Conservation (phyloP, 1,139 yeast genomes). For the Cylindricascospora bacillispora region DNA sequence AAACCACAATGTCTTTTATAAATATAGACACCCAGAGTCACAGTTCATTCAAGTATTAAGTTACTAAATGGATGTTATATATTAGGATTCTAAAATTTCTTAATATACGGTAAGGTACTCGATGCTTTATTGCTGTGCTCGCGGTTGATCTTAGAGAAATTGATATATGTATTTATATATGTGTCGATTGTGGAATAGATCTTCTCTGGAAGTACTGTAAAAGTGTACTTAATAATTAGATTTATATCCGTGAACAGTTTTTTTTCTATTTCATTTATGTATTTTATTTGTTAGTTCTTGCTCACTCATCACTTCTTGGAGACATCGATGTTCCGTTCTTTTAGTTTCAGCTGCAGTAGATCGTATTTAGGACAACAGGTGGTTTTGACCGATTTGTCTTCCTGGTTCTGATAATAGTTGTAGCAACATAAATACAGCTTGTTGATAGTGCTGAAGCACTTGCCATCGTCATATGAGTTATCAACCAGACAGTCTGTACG, state of each 20-base stretch:
- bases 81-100: no score
- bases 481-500: no score
- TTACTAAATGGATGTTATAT: slow-evolving; percentile 23
- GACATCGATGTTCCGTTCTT: slow-evolving; percentile 32
- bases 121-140: slow-evolving; percentile 53
- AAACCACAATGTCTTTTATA: slow-evolving; percentile 55
- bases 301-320: not conserved
- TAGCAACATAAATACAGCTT: no score
- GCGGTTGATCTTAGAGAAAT: slow-evolving; percentile 72
- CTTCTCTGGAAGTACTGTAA: slow-evolving; percentile 4
- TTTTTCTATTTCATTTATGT: slow-evolving; percentile 1
- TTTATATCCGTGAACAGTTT: slow-evolving; percentile 4
- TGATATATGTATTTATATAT: slow-evolving; percentile 1
- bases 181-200: slow-evolving; percentile 3
- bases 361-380: slow-evolving; percentile 58
- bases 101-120: slow-evolving; percentile 21
- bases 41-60: slow-evolving; percentile 34
- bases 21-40: slow-evolving; percentile 92
- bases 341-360: slow-evolving; percentile 42
- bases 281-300: not conserved
- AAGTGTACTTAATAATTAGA: slow-evolving; percentile 4
- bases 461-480: no score
- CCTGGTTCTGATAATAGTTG: no score
- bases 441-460: no score
- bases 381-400: no score